A percentile compares a stretch with the other conserved stretches of the same genome.
Evolutionary conservation across 1,284 basidiomycete genomes (phyloP).

Genomic region (Tranzscheliella williamsii): DNA sequence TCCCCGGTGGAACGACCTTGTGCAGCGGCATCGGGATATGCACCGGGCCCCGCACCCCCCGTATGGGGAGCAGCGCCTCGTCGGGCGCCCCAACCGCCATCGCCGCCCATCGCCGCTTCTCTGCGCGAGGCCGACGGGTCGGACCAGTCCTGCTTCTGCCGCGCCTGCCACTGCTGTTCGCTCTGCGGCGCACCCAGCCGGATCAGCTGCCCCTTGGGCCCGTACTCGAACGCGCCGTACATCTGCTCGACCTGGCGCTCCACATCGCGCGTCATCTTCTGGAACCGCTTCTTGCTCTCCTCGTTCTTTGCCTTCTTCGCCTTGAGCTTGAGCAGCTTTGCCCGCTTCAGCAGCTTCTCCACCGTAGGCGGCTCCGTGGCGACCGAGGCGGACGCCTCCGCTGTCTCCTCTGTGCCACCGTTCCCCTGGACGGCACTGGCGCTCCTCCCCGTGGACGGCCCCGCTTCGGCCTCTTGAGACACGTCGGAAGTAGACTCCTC

Average conservation of each 20-base stretch:
- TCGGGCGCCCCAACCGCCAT: constrained; percentile 24
- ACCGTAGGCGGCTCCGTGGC: constrained; percentile 17
- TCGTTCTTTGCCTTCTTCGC: constrained; percentile 54
- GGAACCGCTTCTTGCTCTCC: constrained; percentile 27
- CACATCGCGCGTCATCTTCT: constrained; percentile 47
- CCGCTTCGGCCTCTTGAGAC: not conserved
- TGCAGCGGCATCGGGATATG: constrained; percentile 1
- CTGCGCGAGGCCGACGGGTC: constrained; percentile 3
- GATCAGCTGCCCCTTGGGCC: constrained; percentile 35
- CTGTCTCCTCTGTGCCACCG: not conserved
- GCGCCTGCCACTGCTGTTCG: constrained; percentile 28
- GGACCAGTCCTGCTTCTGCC: constrained; percentile 21
- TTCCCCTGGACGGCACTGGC: not conserved
- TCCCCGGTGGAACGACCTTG: constrained; percentile 1
- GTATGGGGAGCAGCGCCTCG: not conserved
- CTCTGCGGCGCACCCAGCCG: constrained; percentile 33
- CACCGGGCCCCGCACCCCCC: too few relatives aligned
- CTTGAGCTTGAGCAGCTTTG: constrained; percentile 56
- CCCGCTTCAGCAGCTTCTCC: constrained; percentile 49
- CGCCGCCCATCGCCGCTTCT: constrained; percentile 4
- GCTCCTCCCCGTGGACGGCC: not conserved
- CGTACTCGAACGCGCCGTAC: constrained; percentile 46
- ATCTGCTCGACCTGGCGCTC: constrained; percentile 51
- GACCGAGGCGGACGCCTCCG: not conserved
- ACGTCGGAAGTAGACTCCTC: not conserved